Conservation (phyloP, 768 basidiomycete genomes). For the Termitomyces titanicus region DNA sequence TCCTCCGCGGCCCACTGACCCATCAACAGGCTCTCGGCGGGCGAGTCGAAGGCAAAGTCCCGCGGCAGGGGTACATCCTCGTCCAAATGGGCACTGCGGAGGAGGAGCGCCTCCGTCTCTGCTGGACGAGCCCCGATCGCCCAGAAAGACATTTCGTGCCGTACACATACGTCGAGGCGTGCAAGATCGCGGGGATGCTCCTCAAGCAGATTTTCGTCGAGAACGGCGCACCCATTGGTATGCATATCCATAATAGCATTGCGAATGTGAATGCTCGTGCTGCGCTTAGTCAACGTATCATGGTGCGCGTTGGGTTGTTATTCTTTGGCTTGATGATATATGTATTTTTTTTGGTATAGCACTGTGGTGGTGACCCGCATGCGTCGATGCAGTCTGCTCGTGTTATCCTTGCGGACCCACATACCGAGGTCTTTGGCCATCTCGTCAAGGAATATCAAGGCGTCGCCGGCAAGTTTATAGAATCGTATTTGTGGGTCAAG, state of each 20-base stretch:
- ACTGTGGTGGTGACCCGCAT: conserved; percentile 77
- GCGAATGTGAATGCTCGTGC: conserved; percentile 72
- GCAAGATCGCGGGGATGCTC: conserved; percentile 71
- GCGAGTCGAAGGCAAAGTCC: conserved; percentile 74
- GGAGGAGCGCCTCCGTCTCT: conserved; percentile 70
- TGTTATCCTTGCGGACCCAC: conserved; percentile 78
- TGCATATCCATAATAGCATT: conserved; percentile 81
- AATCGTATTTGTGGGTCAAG: conserved; percentile 82
- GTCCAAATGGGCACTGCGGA: conserved; percentile 66
- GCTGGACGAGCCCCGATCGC: conserved; percentile 66
- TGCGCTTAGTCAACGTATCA: conserved; percentile 65
- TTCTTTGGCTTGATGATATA: background rate
- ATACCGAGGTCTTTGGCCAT: conserved; percentile 71
- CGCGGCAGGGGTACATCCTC: conserved; percentile 71
- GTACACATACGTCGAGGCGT: conserved; percentile 80
- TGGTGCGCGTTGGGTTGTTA: conserved; percentile 37
- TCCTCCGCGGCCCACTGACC: background rate
- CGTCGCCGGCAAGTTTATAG: conserved; percentile 69
- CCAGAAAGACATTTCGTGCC: conserved; percentile 79
- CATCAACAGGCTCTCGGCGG: conserved; percentile 63
- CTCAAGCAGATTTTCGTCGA: conserved; percentile 76
- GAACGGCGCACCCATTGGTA: conserved; percentile 58
- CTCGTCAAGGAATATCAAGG: conserved; percentile 72
- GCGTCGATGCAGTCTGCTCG: conserved; percentile 68
- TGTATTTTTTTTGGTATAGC: conserved; percentile 34